These are phyloP conservation scores for Candida oleophila DNA, from an alignment of 805 yeast species.

Conservation along the genomic window DNA sequence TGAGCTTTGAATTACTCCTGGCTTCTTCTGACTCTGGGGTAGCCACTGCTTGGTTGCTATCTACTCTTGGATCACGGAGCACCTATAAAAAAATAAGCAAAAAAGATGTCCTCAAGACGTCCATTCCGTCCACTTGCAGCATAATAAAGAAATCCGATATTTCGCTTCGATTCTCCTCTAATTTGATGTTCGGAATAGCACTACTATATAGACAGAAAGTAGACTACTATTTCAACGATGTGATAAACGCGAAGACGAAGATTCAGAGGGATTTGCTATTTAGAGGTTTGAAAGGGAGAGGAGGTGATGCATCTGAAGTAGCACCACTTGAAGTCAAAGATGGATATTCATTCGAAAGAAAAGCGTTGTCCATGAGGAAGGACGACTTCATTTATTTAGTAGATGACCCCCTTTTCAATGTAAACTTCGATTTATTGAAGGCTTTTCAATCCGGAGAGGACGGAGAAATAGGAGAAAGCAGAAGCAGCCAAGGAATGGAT, in stretches of 20 bases:
- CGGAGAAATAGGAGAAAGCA: too few relatives aligned
- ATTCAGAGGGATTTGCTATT: slow-evolving; percentile 7
- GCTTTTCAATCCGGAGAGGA: slow-evolving; percentile 7
- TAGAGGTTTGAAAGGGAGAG: slow-evolving; percentile 1
- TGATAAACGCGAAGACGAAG: slow-evolving; percentile 13
- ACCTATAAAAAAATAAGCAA: slow-evolving; percentile 25
- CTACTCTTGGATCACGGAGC: slow-evolving; percentile 40
- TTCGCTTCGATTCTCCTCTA: slow-evolving; percentile 36
- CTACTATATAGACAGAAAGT: slow-evolving; percentile 50
- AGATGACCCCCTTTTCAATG: slow-evolving; percentile 27
- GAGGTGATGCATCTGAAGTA: not conserved
- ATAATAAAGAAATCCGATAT: slow-evolving; percentile 19
- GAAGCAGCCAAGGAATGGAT: slow-evolving; percentile 3
- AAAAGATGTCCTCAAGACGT: slow-evolving; percentile 29
- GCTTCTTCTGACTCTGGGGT: slow-evolving; percentile 10
- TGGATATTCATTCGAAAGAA: too few relatives aligned
- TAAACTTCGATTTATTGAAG: slow-evolving; percentile 21
- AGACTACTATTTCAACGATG: slow-evolving; percentile 40
- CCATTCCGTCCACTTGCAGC: slow-evolving; percentile 44
- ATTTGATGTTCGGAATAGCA: slow-evolving; percentile 48
- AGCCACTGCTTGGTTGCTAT: slow-evolving; percentile 35
- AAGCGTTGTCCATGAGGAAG: too few relatives aligned
- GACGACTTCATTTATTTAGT: slow-evolving; percentile 5
- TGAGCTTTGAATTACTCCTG: not conserved
- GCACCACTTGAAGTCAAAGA: too few relatives aligned